Base-by-base conservation (phyloP, 164 flowering plant species). In the Magnolia officinalis region DNA sequence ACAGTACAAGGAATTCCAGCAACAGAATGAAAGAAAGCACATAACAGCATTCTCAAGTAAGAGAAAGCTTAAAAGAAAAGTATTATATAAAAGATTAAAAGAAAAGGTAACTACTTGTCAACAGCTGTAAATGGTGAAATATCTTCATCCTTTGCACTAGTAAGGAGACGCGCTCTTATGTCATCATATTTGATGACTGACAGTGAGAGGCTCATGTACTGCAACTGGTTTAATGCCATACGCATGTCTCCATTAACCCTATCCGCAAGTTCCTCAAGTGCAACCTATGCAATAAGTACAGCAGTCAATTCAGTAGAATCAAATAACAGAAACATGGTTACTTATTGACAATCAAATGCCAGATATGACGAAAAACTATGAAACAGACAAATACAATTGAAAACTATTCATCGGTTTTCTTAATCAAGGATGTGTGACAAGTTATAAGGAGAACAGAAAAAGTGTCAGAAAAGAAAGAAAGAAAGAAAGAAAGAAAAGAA, bases 101-200 rank as follows among this genome's bases (percentile, higher is more conserved):
- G 74, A 29, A 7, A 61, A 11, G 31, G 26, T 88, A 82, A 37
- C 6, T 95, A 95, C 99, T 95, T 93, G 70, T 94, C 98, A 80
- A 96, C 98, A 79, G 99, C 99, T 10, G 93, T 85, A 77, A 96
- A 96, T n/a, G 99, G 99, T 72, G 98, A 92, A 66, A 96, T 94
- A 79, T 94, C 99, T 90, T 92, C 97, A 86, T 96, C 99, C 73
- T 96, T 96, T 21, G 91, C 82, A 85, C 94, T 96, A 83, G 83
- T 88, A 67, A 89, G 91, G 81, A 96, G 91, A n/a, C 98, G 98
- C 59, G 86, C 83, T 78, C 91, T 88, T 26, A 96, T 80, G 80
- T 94, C 97, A 87, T 94, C 99, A 81, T 90, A 96, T 67, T 91
- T 86, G 73, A 96, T 90, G 66, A 85, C 84, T 71, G 98, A 88